phyloP scores from a whole-genome alignment of 345 rosid genomes.

The Bruguiera sexangula region DNA sequence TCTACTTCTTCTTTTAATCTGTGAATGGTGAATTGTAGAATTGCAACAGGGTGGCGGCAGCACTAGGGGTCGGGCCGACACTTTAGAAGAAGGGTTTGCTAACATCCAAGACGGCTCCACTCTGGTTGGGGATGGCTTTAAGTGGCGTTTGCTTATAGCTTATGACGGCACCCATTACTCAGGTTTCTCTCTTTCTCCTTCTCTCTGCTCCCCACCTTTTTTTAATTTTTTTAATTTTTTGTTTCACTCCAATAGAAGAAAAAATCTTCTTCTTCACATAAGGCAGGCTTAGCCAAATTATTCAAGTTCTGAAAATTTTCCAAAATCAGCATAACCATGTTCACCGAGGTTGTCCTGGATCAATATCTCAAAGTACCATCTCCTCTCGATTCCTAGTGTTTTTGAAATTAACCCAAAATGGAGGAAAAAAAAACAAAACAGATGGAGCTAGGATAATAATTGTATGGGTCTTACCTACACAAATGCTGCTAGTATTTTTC shows the following conservation, averaged over 20 bases:
- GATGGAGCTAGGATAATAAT: not conserved
- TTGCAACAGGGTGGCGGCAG: no score
- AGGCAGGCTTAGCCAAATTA: no score
- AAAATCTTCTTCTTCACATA: not conserved
- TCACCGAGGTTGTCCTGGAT: no score
- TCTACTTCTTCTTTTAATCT: no score
- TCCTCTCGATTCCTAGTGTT: no score
- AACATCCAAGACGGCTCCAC: not conserved
- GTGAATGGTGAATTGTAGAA: no score
- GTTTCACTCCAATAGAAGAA: not conserved
- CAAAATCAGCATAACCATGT: not conserved
- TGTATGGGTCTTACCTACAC: not conserved
- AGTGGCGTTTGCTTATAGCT: constrained; percentile 82
- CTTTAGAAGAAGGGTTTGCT: not conserved
- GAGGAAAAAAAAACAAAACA: no score
- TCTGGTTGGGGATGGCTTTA: constrained; percentile 20
- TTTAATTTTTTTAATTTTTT: no score
- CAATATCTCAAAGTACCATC: no score
- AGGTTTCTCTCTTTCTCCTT: constrained; percentile 35
- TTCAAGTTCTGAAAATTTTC: not conserved
- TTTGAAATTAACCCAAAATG: no score
- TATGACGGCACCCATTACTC: constrained; percentile 79
- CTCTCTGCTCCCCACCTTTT: not conserved
- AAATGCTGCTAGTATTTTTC: constrained; percentile 3
- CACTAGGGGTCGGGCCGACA: no score